These are phyloP conservation scores for Apiospora arundinis DNA, from an alignment of 2,329 filamentous ascomycete species.

Conservation along the genomic window DNA sequence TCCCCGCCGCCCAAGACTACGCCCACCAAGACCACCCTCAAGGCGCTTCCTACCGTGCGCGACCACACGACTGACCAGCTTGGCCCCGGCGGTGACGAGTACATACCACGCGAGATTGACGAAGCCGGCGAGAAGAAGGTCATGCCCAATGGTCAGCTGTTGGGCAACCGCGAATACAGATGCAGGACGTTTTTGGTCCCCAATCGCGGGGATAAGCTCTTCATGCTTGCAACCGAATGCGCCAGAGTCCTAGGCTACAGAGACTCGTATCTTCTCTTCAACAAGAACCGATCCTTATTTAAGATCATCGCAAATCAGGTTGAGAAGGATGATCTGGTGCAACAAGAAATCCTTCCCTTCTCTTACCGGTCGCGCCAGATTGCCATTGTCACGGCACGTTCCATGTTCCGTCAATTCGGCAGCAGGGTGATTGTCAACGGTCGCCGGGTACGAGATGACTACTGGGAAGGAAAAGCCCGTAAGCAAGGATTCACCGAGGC, in stretches of 20 bases:
- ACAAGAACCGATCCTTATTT: slow-evolving; percentile 95
- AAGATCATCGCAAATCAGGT: slow-evolving; percentile 97
- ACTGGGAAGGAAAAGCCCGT: slow-evolving; percentile 96
- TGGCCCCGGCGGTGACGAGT: slow-evolving; percentile 88
- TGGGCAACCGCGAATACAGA: slow-evolving; percentile 85
- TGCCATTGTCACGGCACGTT: slow-evolving; percentile 94
- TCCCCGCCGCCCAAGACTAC: slow-evolving; percentile 78
- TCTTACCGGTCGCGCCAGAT: slow-evolving; percentile 99
- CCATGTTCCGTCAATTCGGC: slow-evolving; percentile 98
- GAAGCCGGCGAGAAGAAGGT: slow-evolving; percentile 96
- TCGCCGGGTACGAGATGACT: slow-evolving; percentile 91
- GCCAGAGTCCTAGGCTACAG: slow-evolving; percentile 92
- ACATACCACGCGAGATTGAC: slow-evolving; percentile 90
- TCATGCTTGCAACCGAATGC: slow-evolving; percentile 98
- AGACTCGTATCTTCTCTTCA: slow-evolving; percentile 98
- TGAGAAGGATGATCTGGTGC: slow-evolving; percentile 95
- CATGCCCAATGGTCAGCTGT: slow-evolving; percentile 78
- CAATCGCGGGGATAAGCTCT: slow-evolving; percentile 88
- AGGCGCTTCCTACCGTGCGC: slow-evolving; percentile 92
- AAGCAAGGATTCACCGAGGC: slow-evolving; percentile 99
- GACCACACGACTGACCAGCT: slow-evolving; percentile 98
- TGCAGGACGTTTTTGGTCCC: slow-evolving; percentile 94
- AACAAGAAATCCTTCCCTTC: slow-evolving; percentile 94
- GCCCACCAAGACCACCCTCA: slow-evolving; percentile 83
- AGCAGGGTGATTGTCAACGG: slow-evolving; percentile 92